These are phyloP conservation scores for Alloteropsis semialata DNA, from an alignment of 176 grass and related monocot species.

Conservation along the genomic window DNA sequence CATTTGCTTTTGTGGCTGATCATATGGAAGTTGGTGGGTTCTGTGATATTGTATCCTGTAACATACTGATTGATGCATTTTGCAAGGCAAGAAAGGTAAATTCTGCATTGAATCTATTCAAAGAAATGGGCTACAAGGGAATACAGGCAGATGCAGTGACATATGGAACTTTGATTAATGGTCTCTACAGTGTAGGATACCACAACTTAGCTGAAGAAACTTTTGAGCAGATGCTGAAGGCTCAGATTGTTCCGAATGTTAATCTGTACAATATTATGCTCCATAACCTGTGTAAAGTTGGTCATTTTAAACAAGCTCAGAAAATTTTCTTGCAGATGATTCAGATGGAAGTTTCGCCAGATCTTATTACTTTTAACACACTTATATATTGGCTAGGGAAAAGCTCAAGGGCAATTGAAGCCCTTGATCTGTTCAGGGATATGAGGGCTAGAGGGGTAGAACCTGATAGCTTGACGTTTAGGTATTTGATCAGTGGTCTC, in stretches of 20 bases:
- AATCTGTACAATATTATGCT: conserved; percentile 72
- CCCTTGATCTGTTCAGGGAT: conserved; percentile 55
- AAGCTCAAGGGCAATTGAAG: conserved; percentile 51
- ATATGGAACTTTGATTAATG: conserved; percentile 71
- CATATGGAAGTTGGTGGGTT: conserved; percentile 71
- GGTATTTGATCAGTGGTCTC: conserved; percentile 62
- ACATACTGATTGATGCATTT: conserved; percentile 76
- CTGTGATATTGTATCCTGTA: conserved; percentile 70
- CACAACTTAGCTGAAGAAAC: conserved; percentile 55
- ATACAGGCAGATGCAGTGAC: conserved; percentile 66
- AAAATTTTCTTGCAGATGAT: conserved; percentile 53
- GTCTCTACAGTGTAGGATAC: conserved; percentile 52
- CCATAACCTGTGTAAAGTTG: conserved; percentile 58
- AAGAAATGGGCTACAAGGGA: conserved; percentile 73
- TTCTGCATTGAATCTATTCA: conserved; percentile 58
- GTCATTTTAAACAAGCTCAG: conserved; percentile 49
- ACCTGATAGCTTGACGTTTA: conserved; percentile 68
- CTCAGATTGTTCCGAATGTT: conserved; percentile 51
- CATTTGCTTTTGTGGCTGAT: conserved; percentile 58
- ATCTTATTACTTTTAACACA: conserved; percentile 63
- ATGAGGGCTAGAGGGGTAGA: conserved; percentile 51
- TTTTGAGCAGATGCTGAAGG: conserved; percentile 64
- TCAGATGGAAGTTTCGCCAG: conserved; percentile 42
- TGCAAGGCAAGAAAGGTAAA: conserved; percentile 59
- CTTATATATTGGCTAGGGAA: conserved; percentile 62